Base-by-base conservation (phyloP, 805 yeast species). In the Teunomyces stri region DNA sequence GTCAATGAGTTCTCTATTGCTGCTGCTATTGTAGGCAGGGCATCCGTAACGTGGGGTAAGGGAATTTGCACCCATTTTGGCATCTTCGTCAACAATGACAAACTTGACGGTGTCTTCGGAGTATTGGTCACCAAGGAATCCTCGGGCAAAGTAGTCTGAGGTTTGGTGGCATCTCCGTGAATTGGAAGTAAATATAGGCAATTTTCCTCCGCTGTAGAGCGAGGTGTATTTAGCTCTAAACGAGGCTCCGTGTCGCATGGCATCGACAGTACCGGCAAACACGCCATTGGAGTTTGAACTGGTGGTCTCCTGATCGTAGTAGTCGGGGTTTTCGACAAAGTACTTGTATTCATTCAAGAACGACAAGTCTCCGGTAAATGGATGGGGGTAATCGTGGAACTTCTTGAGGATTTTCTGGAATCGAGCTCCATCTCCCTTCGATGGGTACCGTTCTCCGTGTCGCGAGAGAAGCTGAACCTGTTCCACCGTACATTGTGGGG, bases 371-470 rank as follows among this genome's bases (percentile, higher is more conserved):
- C 84, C 86, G 33, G 60, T 64, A 53, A 70, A 68, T 0, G 66
- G 54, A 5, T 57, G 58, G 36, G 56, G 59, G 6, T 37, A 37
- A 6, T 21, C 40, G 18, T n/a, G 28, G 29, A 37, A 22, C 41
- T 47, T 49, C 33, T 43, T 21, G 20, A 41, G 29, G 16, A 20
- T 25, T 48, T 65, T 63, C 6, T 53, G 38, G 49, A 57, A 48
- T 15, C 28, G 28, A 41, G 54, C 56, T 6, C 75, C 75, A n/a
- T 50, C 52, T 30, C 58, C 50, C 34, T 51, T 52, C 9, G 72
- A n/a, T 2, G 89, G 89, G 58, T 73, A 86, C 54, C 96, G 72
- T 62, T 88, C 94, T 15, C 94, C 95, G 59, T 89, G 96, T 58
- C 96, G 78, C 55, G 84, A 81, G 43, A 86, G 67, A 21, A 86